Base-by-base conservation (phyloP, 1,139 yeast genomes). In the Sugiyamaella paludigena region DNA sequence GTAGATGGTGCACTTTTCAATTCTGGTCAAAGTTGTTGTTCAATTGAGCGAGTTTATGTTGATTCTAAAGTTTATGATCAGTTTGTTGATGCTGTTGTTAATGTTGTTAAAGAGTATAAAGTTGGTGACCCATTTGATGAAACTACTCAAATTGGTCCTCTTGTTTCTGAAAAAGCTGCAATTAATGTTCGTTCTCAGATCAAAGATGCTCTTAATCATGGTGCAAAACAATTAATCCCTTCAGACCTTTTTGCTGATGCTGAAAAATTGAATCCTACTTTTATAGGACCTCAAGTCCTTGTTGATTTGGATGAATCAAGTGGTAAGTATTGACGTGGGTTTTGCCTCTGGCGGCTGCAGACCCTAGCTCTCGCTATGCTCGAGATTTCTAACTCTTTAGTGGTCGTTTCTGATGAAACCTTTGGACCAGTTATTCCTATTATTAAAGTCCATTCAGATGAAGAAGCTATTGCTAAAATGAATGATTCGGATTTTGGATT, bases 21-120 rank as follows among this genome's bases (percentile, higher is more conserved):
- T 70, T 80, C 85, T 62, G 97, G 97, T 39, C 96, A 89, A 70
- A 84, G 88, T 46, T 89, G 97, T 73, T 87, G 94, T 37, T 88
- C 95, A 48, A 88, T 91, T 50, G 88, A 92, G 54, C 76, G 97
- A 56, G 77, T 88, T 36, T 85, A 84, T 58, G 85, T 87, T 30
- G 89, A 87, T 58, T 82, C 78, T 48, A 68, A 74, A 1, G 70
- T 87, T 36, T 84, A 85, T 64, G 94, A 87, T 50, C 72, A 79
- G 61, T 87, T 86, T 66, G 68, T 86, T 42, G 62, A 68, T 12
- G 84, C 78, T 59, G 82, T 83, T 65, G 88, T 89, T 58, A 83
- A 80, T 52, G 73, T 77, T 42, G 76, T 83, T 50, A 77, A 78
- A 49, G 55, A 50, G 7, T 68, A 67, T 57, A 66, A 60, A 64